A percentile compares a stretch with the other conserved stretches of the same genome.
Conservation (phyloP, 1,284 basidiomycete genomes). For the Mycena citricolor region DNA sequence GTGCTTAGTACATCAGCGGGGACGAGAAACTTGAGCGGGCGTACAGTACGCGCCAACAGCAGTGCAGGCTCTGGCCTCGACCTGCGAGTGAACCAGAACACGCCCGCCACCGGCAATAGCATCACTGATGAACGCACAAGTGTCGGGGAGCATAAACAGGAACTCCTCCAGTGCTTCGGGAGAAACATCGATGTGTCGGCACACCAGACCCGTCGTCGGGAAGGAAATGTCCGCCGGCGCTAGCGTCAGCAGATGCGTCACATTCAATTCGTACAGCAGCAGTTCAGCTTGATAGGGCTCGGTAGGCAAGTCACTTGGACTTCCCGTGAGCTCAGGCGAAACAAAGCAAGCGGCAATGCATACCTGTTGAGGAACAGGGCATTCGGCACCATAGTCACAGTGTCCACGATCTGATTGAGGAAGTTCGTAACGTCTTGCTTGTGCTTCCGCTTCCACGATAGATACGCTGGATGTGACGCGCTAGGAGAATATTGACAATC, state of each 20-base stretch:
- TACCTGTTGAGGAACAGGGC: conserved; percentile 53
- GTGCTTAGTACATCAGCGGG: not conserved
- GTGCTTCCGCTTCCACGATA: conserved; percentile 54
- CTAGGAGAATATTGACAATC: conserved; percentile 49
- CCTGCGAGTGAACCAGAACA: conserved; percentile 67
- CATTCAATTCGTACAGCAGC: conserved; percentile 48
- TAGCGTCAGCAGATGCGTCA: conserved; percentile 52
- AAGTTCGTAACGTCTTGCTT: conserved; percentile 51
- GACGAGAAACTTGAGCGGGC: conserved; percentile 25
- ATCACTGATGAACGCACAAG: conserved; percentile 43
- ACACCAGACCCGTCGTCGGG: conserved; percentile 34
- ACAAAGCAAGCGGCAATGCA: conserved; percentile 1
- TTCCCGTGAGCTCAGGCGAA: conserved; percentile 7
- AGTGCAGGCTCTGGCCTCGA: conserved; percentile 53
- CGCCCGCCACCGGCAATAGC: conserved; percentile 39
- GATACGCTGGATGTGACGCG: conserved; percentile 43
- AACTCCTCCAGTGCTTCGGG: conserved; percentile 38
- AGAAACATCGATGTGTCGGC: conserved; percentile 39
- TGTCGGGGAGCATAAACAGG: conserved; percentile 42
- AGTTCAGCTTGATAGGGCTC: conserved; percentile 49
- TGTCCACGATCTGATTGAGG: conserved; percentile 50
- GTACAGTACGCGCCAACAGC: conserved; percentile 65
- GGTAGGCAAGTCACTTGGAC: conserved; percentile 50
- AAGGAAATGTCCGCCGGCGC: conserved; percentile 45
- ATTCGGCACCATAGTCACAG: conserved; percentile 45